Conservation (phyloP, 805 yeast genomes). For the Suhomyces emberorum region DNA sequence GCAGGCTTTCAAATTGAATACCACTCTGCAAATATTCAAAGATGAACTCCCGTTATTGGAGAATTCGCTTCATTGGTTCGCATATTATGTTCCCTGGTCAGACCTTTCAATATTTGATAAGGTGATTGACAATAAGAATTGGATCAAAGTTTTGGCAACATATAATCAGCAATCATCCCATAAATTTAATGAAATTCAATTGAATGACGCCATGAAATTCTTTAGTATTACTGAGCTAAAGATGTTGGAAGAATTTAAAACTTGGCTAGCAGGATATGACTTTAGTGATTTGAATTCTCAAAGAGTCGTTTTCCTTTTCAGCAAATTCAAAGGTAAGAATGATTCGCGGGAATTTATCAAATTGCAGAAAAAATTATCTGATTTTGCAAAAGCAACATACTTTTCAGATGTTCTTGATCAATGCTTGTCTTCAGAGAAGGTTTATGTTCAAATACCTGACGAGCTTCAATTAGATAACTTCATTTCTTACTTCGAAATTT, state of each 20-base stretch:
- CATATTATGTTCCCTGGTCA: slow-evolving; percentile 8
- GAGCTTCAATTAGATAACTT: slow-evolving; percentile 14
- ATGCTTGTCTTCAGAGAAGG: background rate
- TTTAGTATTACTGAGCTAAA: background rate
- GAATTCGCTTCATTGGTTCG: slow-evolving; percentile 2
- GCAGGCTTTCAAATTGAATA: background rate
- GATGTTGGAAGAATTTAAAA: slow-evolving; percentile 1
- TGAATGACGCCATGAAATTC: background rate
- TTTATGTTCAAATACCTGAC: slow-evolving; percentile 17
- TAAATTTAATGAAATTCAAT: background rate
- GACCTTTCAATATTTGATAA: slow-evolving; percentile 7
- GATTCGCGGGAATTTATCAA: background rate
- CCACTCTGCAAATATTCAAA: background rate
- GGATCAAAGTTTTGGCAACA: slow-evolving; percentile 3
- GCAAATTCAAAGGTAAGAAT: background rate
- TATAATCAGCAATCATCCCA: background rate
- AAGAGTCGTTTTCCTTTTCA: slow-evolving; percentile 1
- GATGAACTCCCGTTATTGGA: slow-evolving; percentile 1
- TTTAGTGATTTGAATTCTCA: slow-evolving; percentile 3
- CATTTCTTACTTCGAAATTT: slow-evolving; percentile 15
- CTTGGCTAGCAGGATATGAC: slow-evolving; percentile 3
- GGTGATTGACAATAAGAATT: slow-evolving; percentile 5
- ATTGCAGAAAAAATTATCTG: background rate
- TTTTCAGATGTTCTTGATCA: slow-evolving; percentile 1
- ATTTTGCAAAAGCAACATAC: background rate